Conservation (phyloP, 2,329 filamentous ascomycete genomes). For the Penicillium sp. region DNA sequence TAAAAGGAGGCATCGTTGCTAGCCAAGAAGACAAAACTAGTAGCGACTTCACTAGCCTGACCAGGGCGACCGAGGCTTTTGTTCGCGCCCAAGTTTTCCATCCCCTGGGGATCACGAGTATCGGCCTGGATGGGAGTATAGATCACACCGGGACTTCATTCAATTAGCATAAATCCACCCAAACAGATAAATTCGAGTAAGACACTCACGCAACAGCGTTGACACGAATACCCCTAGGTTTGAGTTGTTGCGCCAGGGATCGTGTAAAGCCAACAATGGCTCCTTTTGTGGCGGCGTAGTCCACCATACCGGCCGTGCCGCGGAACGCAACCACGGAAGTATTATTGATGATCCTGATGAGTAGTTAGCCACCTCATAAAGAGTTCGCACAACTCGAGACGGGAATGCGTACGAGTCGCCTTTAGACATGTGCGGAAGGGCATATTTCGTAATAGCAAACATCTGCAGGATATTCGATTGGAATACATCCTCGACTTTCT, state of each 20-base stretch:
- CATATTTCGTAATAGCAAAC: constrained; percentile 59
- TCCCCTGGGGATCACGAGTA: constrained; percentile 33
- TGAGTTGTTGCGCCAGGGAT: constrained; percentile 52
- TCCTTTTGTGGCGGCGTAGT: constrained; percentile 59
- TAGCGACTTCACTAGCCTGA: constrained; percentile 41
- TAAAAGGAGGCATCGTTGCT: constrained; percentile 36
- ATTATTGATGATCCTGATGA: constrained; percentile 55
- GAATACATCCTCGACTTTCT: constrained; percentile 57
- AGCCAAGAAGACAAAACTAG: constrained; percentile 41
- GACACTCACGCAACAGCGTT: constrained; percentile 45
- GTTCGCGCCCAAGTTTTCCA: constrained; percentile 33
- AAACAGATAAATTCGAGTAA: background rate
- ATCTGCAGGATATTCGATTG: constrained; percentile 58
- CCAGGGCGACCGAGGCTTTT: constrained; percentile 35
- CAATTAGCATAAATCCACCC: background rate
- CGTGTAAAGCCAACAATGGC: constrained; percentile 58
- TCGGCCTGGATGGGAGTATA: constrained; percentile 39
- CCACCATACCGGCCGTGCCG: constrained; percentile 51
- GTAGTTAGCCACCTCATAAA: background rate
- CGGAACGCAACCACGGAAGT: constrained; percentile 55
- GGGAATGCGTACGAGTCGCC: constrained; percentile 44
- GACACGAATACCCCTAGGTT: constrained; percentile 58
- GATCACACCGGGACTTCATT: constrained; percentile 31
- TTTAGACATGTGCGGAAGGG: constrained; percentile 55
- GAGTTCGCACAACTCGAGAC: background rate